A percentile compares a stretch with the other conserved stretches of the same genome.
Conservation (phyloP, 352 stramenopile genomes). For the Pythium dissotocum region DNA sequence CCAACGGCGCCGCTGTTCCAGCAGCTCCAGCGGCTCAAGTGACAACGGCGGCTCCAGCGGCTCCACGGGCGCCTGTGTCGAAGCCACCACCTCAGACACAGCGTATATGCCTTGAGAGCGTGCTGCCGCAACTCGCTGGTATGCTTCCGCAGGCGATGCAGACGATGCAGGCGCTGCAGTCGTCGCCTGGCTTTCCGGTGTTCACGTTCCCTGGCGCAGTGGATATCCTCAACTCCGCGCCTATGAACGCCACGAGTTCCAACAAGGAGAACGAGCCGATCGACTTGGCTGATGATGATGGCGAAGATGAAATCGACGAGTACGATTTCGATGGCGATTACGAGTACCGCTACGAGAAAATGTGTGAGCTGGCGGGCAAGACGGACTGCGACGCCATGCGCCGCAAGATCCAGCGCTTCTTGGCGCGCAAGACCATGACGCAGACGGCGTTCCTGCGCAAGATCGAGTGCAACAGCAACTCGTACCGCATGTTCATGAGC, state of each 20-base stretch:
- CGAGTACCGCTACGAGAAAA: slow-evolving; percentile 8
- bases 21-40: not conserved
- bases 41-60: not conserved
- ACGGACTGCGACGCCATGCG: slow-evolving; percentile 50
- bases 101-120: not conserved
- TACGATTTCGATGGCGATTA: slow-evolving; percentile 20
- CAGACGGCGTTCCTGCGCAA: slow-evolving; percentile 42
- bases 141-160: too few species aligned
- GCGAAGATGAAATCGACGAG: not conserved
- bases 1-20: not conserved
- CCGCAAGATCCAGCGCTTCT: slow-evolving; percentile 46
- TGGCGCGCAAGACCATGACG: slow-evolving; percentile 55
- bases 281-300: not conserved
- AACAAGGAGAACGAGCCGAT: slow-evolving; percentile 15
- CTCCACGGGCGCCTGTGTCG: not conserved
- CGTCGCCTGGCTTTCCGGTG: not conserved
- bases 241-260: not conserved
- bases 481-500: slow-evolving; percentile 54
- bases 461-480: slow-evolving; percentile 52
- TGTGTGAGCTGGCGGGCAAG: slow-evolving; percentile 25
- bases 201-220: slow-evolving; percentile 20
- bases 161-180: too few species aligned
- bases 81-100: not conserved
- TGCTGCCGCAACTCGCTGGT: not conserved
- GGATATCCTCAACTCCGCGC: slow-evolving; percentile 19